phyloP scores from a whole-genome alignment of 202 grass and related monocot genomes.

The Eragrostis tef region DNA sequence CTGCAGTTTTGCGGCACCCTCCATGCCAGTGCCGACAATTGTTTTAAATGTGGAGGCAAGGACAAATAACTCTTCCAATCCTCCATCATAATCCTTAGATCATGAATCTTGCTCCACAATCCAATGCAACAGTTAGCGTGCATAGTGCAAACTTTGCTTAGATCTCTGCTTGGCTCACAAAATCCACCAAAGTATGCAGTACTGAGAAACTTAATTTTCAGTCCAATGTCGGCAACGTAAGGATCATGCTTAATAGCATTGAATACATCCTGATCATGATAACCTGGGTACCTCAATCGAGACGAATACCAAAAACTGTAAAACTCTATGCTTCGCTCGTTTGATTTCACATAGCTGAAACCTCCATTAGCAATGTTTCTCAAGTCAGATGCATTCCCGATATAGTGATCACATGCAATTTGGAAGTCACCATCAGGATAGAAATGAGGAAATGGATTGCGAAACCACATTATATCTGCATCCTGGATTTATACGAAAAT shows the following conservation, averaged over 20 bases:
- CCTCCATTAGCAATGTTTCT: constrained; percentile 74
- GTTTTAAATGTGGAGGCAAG: constrained; percentile 66
- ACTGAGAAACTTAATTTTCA: constrained; percentile 75
- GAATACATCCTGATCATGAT: constrained; percentile 84
- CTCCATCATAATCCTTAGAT: constrained; percentile 72
- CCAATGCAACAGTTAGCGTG: constrained; percentile 80
- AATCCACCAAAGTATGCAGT: constrained; percentile 78
- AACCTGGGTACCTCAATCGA: constrained; percentile 65
- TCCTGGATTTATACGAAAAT: constrained; percentile 52
- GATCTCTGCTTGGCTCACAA: constrained; percentile 72
- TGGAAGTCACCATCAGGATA: constrained; percentile 72
- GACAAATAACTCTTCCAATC: constrained; percentile 76
- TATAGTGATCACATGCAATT: constrained; percentile 75
- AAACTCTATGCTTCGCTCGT: constrained; percentile 75
- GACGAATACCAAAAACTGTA: constrained; percentile 77
- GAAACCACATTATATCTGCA: constrained; percentile 79
- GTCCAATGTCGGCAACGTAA: constrained; percentile 58
- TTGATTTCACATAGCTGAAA: constrained; percentile 80
- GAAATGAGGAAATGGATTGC: constrained; percentile 74
- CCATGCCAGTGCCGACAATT: constrained; percentile 47
- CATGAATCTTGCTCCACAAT: constrained; percentile 63
- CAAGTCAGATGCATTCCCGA: constrained; percentile 64
- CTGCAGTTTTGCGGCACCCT: constrained; percentile 74
- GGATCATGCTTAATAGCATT: constrained; percentile 82
- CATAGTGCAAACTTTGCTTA: constrained; percentile 75